A percentile compares a stretch with the other conserved stretches of the same genome.
Conservation (phyloP, 2,329 filamentous ascomycete species). For the Apiospora saccharicola region DNA sequence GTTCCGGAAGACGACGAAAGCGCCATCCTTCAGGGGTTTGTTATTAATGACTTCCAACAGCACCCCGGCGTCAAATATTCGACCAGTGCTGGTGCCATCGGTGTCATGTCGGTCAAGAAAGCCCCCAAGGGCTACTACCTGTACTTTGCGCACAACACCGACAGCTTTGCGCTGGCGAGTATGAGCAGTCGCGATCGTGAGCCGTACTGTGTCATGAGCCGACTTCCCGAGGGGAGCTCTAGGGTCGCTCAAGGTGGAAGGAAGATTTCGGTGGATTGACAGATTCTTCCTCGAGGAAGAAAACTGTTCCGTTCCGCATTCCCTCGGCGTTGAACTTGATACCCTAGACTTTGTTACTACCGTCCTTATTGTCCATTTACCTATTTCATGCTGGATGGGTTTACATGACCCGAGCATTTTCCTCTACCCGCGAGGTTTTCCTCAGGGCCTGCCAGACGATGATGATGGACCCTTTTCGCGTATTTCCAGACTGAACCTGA, state of each 20-base stretch:
- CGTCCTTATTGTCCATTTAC: not conserved
- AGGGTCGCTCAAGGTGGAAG: conserved; percentile 61
- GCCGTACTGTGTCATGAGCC: conserved; percentile 88
- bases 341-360: not conserved
- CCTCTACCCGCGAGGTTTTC: no score
- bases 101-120: conserved; percentile 90
- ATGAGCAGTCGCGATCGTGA: conserved; percentile 81
- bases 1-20: conserved; percentile 79
- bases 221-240: conserved; percentile 60
- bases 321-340: not conserved
- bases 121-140: conserved; percentile 77
- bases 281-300: not conserved
- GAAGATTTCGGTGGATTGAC: conserved; percentile 49
- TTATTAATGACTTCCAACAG: conserved; percentile 89
- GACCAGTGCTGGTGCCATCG: conserved; percentile 85
- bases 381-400: not conserved
- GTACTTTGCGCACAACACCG: conserved; percentile 96
- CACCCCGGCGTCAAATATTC: conserved; percentile 86
- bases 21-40: conserved; percentile 75
- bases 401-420: no score
- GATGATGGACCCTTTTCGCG: not conserved
- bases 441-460: no score
- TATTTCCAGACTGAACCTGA: not conserved
- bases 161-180: conserved; percentile 84
- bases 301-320: not conserved